Evolutionary conservation across 106 monocot species (phyloP).

Genomic region (Cymbidium sinense): DNA sequence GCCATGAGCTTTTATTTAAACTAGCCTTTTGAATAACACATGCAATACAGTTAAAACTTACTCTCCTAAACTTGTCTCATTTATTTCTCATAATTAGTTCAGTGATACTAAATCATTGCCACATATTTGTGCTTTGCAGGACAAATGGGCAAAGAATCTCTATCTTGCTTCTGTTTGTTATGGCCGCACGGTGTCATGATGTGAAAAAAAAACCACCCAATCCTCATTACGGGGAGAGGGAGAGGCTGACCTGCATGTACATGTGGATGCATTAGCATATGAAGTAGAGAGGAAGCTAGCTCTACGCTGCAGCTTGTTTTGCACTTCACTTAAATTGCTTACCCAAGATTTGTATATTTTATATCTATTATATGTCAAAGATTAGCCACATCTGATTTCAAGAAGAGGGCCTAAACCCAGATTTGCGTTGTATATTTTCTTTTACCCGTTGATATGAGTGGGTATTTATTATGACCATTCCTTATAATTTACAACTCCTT

Average conservation of each 20-base stretch:
- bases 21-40: too few species aligned
- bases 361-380: neutral
- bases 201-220: neutral
- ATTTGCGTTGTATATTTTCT: neutral
- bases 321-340: neutral
- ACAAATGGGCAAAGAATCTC: slow-evolving; percentile 63
- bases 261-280: neutral
- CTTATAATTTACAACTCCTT: too few species aligned
- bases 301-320: slow-evolving; percentile 3
- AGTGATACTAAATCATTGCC: neutral
- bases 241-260: neutral
- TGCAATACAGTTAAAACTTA: neutral
- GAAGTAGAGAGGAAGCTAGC: neutral
- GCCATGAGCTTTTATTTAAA: too few species aligned
- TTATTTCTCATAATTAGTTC: neutral
- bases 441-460: neutral
- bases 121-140: slow-evolving; percentile 12
- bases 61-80: too few species aligned
- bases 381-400: neutral
- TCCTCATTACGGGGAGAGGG: neutral
- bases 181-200: slow-evolving; percentile 33
- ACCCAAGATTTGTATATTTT: slow-evolving; percentile 4
- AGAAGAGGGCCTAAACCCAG: neutral
- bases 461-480: neutral
- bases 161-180: slow-evolving; percentile 42